These are phyloP conservation scores for Arthrocladium fulminans DNA, from an alignment of 2,329 filamentous ascomycete genomes.

Conservation along the genomic window DNA sequence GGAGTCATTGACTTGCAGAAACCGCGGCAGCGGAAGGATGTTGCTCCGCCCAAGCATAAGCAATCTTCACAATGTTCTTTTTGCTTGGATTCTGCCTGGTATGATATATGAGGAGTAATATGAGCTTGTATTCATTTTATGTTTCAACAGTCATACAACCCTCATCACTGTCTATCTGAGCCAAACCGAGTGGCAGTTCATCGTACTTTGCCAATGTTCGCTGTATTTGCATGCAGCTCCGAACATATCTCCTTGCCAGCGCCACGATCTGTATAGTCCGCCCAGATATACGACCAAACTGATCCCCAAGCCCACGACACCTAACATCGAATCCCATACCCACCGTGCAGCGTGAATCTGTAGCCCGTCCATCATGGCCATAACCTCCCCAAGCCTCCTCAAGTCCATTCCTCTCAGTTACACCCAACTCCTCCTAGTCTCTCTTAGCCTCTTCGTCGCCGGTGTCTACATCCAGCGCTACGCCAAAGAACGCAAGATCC, in stretches of 20 bases:
- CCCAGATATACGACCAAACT: too few species aligned
- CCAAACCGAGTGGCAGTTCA: too few species aligned
- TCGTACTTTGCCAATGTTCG: too few species aligned
- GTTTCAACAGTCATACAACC: not conserved
- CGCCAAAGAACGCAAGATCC: slow-evolving; percentile 25
- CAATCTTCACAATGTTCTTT: not conserved
- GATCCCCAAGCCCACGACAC: too few species aligned
- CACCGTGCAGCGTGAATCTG: not conserved
- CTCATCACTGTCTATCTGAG: too few species aligned
- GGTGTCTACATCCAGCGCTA: slow-evolving; percentile 28
- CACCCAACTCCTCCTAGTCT: slow-evolving; percentile 25
- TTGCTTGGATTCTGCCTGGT: not conserved
- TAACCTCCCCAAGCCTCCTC: not conserved
- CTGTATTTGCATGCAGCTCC: too few species aligned
- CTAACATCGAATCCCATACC: not conserved
- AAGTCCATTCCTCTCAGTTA: not conserved
- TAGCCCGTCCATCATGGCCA: not conserved
- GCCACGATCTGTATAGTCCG: too few species aligned
- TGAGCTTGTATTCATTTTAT: not conserved
- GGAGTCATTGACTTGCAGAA: not conserved
- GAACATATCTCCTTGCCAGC: too few species aligned
- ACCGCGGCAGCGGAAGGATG: not conserved
- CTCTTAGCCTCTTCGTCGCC: slow-evolving; percentile 32
- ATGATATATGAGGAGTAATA: not conserved
- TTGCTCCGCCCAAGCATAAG: not conserved